A percentile compares a stretch with the other conserved stretches of the same genome.
These are phyloP conservation scores for Neonectria sp. DNA, from an alignment of 2,329 filamentous ascomycete species.

Conservation along the genomic window DNA sequence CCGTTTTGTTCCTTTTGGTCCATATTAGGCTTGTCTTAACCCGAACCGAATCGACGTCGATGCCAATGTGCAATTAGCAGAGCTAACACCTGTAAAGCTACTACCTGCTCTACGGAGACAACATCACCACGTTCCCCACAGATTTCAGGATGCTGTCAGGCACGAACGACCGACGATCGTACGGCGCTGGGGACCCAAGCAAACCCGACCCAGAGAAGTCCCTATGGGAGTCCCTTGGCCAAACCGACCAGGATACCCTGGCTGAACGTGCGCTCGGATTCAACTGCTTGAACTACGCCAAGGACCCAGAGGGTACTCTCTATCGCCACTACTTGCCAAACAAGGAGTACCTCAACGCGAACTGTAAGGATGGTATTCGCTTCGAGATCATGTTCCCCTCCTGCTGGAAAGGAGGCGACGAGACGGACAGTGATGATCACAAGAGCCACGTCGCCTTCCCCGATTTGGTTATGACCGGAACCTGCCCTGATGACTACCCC, in stretches of 20 bases:
- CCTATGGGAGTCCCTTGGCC: constrained; percentile 74
- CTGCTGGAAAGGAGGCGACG: constrained; percentile 86
- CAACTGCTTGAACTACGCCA: constrained; percentile 91
- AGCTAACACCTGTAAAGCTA: constrained; percentile 69
- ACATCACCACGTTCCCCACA: constrained; percentile 80
- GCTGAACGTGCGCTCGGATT: constrained; percentile 89
- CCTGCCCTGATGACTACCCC: constrained; percentile 79
- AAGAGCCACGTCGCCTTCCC: constrained; percentile 84
- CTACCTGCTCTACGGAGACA: constrained; percentile 81
- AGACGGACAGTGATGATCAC: constrained; percentile 69
- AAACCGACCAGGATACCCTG: constrained; percentile 77
- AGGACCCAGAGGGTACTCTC: constrained; percentile 78
- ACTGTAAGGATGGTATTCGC: constrained; percentile 87
- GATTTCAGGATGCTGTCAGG: constrained; percentile 89
- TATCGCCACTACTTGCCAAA: constrained; percentile 87
- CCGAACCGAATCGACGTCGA: neutral
- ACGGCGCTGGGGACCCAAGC: constrained; percentile 77
- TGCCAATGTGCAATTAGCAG: neutral
- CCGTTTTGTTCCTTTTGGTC: neutral
- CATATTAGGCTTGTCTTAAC: neutral
- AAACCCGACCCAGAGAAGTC: constrained; percentile 77
- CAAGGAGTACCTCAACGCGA: constrained; percentile 83
- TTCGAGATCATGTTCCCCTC: constrained; percentile 91
- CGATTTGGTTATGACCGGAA: constrained; percentile 80
- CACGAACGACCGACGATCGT: constrained; percentile 77